These are phyloP conservation scores for Skeletonema tropicum DNA, from an alignment of 108 stramenopile species.

Conservation along the genomic window DNA sequence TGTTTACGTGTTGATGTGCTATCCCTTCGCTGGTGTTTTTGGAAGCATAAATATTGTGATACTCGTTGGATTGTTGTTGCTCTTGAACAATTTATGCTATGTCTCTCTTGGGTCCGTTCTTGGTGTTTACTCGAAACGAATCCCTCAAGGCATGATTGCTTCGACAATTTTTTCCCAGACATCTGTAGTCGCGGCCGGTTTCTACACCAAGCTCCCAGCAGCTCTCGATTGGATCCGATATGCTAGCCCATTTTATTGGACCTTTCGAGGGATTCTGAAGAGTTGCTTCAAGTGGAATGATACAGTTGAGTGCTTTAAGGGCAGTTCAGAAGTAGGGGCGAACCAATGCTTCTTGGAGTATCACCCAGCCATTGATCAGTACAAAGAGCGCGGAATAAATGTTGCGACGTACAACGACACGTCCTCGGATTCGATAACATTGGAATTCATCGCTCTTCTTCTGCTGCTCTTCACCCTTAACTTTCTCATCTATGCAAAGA, in stretches of 20 bases:
- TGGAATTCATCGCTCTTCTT: no score
- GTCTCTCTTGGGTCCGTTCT: not conserved
- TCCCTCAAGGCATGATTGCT: slow-evolving; percentile 11
- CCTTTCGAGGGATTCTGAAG: slow-evolving; percentile 22
- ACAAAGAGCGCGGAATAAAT: slow-evolving; percentile 13
- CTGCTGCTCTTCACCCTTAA: no score
- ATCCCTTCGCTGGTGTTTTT: slow-evolving; percentile 6
- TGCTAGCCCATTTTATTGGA: slow-evolving; percentile 14
- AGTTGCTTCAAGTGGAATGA: slow-evolving; percentile 14
- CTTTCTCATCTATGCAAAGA: no score
- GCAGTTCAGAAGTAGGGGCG: slow-evolving; percentile 4
- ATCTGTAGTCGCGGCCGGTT: slow-evolving; percentile 9
- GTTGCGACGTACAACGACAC: slow-evolving; percentile 11
- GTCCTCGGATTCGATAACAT: no score
- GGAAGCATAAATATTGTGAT: slow-evolving; percentile 4
- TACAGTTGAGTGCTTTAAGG: slow-evolving; percentile 14
- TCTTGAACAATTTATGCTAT: slow-evolving; percentile 16
- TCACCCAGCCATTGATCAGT: slow-evolving; percentile 7
- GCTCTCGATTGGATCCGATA: slow-evolving; percentile 15
- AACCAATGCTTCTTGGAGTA: slow-evolving; percentile 23
- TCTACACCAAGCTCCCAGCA: slow-evolving; percentile 2
- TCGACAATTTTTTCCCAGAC: slow-evolving; percentile 11
- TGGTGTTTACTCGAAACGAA: not conserved
- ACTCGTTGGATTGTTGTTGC: not conserved
- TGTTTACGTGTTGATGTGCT: slow-evolving; percentile 11